Conservation (phyloP, 2,329 filamentous ascomycete species). For the Colletotrichum sp. region DNA sequence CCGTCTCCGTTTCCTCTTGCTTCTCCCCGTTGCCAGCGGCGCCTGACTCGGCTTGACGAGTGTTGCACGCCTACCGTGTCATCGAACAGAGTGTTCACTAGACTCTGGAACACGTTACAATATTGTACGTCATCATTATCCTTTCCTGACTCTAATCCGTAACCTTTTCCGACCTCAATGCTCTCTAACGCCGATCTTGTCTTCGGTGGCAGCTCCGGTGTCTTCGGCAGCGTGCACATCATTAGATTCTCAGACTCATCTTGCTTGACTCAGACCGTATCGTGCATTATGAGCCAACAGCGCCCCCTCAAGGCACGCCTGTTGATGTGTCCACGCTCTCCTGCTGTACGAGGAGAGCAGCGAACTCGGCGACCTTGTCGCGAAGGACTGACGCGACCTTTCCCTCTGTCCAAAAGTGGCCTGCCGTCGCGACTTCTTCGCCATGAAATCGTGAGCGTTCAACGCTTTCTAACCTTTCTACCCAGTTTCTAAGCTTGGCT, state of each 20-base stretch:
- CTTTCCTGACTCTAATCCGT: neutral
- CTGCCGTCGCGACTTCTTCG: conserved; percentile 56
- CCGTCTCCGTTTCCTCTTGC: neutral
- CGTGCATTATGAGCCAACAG: neutral
- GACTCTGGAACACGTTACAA: neutral
- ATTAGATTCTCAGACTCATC: neutral
- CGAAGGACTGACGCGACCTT: conserved; percentile 46
- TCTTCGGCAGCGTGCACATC: neutral
- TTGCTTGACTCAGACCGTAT: neutral
- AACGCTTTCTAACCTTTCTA: conserved; percentile 50
- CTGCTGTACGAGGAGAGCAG: conserved; percentile 19
- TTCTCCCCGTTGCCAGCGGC: neutral
- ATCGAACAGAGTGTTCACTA: neutral
- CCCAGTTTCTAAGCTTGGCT: conserved; percentile 72
- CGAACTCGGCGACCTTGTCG: conserved; percentile 32
- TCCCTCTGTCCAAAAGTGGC: conserved; percentile 69
- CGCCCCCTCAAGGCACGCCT: neutral
- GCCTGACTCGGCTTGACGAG: neutral
- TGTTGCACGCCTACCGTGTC: neutral
- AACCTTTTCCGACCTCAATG: neutral
- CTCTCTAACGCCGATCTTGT: neutral
- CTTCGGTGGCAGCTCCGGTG: neutral
- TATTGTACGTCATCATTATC: neutral
- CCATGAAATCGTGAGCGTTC: conserved; percentile 51
- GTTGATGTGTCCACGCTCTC: neutral